phyloP scores from a whole-genome alignment of 2,329 filamentous ascomycete genomes.

The Curvularia verruculosa region DNA sequence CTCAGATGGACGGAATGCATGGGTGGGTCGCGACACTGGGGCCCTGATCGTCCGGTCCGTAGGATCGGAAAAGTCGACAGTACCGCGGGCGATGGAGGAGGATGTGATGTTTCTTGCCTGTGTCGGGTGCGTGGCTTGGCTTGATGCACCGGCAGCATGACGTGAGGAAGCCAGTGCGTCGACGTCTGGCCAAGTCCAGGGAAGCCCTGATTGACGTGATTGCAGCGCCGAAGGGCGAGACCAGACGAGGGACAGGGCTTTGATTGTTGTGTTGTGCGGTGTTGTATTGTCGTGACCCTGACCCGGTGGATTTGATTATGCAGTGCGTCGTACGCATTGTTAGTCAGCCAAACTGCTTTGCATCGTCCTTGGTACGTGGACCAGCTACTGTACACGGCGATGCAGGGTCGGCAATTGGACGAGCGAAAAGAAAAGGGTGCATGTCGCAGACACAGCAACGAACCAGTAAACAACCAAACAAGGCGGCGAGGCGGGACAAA shows the following conservation, averaged over 20 bases:
- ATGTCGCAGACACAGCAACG: neutral
- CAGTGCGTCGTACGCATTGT: neutral
- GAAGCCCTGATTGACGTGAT: neutral
- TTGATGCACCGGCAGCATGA: neutral
- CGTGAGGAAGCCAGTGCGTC: neutral
- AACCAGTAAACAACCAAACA: neutral
- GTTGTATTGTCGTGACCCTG: too few relatives aligned
- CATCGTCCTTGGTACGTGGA: neutral
- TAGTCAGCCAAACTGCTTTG: neutral
- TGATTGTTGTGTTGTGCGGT: neutral
- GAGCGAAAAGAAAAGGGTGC: neutral
- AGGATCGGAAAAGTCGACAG: neutral
- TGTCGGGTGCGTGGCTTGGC: neutral
- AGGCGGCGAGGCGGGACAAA: neutral
- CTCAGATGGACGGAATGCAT: neutral
- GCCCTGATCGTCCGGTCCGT: conserved; percentile 6
- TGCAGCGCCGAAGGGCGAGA: neutral
- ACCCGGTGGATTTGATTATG: neutral
- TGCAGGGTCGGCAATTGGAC: neutral
- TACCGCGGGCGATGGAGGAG: neutral
- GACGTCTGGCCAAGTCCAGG: neutral
- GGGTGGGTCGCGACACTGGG: neutral
- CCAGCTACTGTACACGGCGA: neutral
- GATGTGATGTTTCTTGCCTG: neutral
- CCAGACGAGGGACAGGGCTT: neutral